Evolutionary conservation across 2,329 filamentous ascomycete genomes (phyloP).

Genomic region (Xylariaceae sp.): DNA sequence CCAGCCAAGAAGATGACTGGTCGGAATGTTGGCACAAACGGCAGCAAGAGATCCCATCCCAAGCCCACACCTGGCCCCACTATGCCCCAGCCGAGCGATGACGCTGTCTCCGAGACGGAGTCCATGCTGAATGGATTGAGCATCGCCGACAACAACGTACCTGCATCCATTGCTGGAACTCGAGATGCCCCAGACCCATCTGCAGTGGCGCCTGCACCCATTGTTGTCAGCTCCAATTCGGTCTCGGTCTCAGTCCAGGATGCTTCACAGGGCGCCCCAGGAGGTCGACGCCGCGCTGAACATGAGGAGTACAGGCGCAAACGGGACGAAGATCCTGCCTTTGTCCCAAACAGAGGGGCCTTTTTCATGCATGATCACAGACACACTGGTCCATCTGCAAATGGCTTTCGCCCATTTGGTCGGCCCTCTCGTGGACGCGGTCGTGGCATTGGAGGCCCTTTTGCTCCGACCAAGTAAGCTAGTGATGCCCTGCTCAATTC

Average conservation of each 20-base stretch:
- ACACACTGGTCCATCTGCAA: conserved; percentile 68
- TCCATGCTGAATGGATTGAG: conserved; percentile 53
- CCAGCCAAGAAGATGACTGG: conserved; percentile 28
- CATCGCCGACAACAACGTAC: conserved; percentile 39
- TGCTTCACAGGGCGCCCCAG: conserved; percentile 50
- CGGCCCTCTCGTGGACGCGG: conserved; percentile 60
- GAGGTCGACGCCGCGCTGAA: conserved; percentile 72
- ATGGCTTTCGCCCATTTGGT: conserved; percentile 69
- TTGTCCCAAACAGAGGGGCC: conserved; percentile 87
- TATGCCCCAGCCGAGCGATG: conserved; percentile 35
- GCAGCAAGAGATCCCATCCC: conserved; percentile 28
- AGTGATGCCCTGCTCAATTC: conserved; percentile 8
- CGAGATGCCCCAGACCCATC: conserved; percentile 37
- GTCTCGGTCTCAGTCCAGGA: conserved; percentile 37
- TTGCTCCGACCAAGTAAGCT: conserved; percentile 60
- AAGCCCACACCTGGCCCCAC: conserved; percentile 29
- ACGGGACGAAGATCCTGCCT: conserved; percentile 82
- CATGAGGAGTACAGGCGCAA: conserved; percentile 88
- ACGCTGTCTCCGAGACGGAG: conserved; percentile 48
- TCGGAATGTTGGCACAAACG: conserved; percentile 33
- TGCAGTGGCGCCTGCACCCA: conserved; percentile 42
- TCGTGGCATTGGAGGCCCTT: conserved; percentile 52
- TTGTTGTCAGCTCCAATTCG: conserved; percentile 51
- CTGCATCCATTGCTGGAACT: conserved; percentile 43
- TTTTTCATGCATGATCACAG: conserved; percentile 98